Base-by-base conservation (phyloP, 1,139 yeast genomes). In the Pichia sp. region DNA sequence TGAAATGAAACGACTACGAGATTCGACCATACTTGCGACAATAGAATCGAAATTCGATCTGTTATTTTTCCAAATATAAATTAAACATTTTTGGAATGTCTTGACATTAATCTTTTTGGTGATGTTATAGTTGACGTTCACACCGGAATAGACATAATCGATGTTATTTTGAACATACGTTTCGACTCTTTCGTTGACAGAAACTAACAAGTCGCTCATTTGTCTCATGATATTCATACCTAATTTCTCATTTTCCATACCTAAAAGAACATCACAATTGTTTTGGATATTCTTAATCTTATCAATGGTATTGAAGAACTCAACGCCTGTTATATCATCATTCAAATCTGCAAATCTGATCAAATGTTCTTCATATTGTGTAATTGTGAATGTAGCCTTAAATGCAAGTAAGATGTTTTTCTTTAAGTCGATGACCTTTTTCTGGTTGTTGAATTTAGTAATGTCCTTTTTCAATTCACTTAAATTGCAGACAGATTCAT, bases 221-320 rank as follows among this genome's bases (percentile, higher is more conserved):
- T 81, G 77, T 12, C 75, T 68, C 79, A 90, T 79, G 43, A 91
- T 79, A 41, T 80, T 79, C 34, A 77, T 63, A 2, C 97, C 96
- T 24, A 88, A 69, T 44, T 75, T 75, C n/a, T 84, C 85, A 59
- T 83, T 83, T 42, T 84, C 87, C 58, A 82, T 73, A 9, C 85
- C 76, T 34, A 87, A 72, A 43, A 88, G 70, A 21, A 84, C 77
- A 48, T 84, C 81, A 52, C 95, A 87, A 53, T 83, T 79, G 34
- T 77, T 75, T 59, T 83, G 81, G 24, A 90, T 84, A 28, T 61
- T 60, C 56, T 84, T 83, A 14, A 88, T 84, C 58, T 81, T 83
- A 20, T 69, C 66, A 40, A 91, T 68, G 1, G 81, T 75, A 8
- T 61, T 60, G 57, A 89, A 88, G 61, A 85, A 90, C 36, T 81